Percentiles rank a stretch among this genome's conserved stretches.
phyloP scores from a whole-genome alignment of 495 filamentous ascomycete genomes.

The Neurospora sp. region DNA sequence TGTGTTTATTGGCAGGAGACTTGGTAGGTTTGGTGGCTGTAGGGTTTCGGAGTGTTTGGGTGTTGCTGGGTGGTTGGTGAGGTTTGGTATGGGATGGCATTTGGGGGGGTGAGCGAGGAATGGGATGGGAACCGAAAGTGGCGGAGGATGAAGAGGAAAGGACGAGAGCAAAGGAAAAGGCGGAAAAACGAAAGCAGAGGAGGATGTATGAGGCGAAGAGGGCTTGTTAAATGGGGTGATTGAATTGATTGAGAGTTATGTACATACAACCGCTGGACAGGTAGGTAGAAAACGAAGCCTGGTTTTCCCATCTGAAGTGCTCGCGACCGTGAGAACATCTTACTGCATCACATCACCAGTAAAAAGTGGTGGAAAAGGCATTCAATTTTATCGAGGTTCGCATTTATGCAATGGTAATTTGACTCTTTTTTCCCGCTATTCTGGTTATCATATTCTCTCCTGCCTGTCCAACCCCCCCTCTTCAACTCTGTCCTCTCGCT shows the following conservation, averaged over 20 bases:
- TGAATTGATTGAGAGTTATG: not conserved
- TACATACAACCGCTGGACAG: not conserved
- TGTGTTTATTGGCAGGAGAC: constrained; percentile 37
- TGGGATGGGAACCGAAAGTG: no score
- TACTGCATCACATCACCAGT: not conserved
- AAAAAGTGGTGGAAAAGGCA: not conserved
- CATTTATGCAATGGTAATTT: not conserved
- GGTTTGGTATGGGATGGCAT: not conserved
- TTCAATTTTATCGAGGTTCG: not conserved
- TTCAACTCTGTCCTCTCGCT: not conserved
- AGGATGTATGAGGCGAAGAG: not conserved
- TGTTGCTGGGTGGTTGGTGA: not conserved
- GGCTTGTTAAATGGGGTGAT: not conserved
- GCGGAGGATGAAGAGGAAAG: no score
- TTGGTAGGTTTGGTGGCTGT: constrained; percentile 13
- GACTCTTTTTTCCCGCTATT: not conserved
- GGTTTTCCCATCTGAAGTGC: not conserved
- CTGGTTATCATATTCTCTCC: not conserved
- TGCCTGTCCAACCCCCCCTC: not conserved
- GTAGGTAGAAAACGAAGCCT: not conserved
- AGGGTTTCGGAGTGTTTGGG: not conserved
- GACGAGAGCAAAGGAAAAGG: not conserved
- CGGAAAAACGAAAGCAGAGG: not conserved
- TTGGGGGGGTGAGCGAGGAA: no score
- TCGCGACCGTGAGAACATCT: not conserved